phyloP scores from a whole-genome alignment of 1,284 basidiomycete species.

The Anthracocystis setariae region DNA sequence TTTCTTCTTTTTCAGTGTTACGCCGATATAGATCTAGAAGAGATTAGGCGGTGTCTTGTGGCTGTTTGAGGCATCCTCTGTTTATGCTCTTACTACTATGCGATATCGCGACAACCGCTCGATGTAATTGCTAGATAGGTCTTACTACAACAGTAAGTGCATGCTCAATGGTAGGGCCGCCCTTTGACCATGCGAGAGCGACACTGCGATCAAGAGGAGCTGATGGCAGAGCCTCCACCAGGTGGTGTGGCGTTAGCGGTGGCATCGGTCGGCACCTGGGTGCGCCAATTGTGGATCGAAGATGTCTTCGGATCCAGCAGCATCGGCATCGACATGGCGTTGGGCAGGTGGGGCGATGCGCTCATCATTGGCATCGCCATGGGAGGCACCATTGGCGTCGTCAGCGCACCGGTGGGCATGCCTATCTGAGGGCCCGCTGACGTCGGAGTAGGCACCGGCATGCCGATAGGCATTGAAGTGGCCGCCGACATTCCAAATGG shows the following conservation, averaged over 20 bases:
- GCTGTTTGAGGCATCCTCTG: too few species aligned
- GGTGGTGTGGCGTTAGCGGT: constrained; percentile 36
- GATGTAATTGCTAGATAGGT: constrained; percentile 3
- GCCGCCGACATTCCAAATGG: constrained; percentile 32
- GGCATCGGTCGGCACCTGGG: constrained; percentile 48
- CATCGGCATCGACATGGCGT: constrained; percentile 39
- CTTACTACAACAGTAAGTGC: not conserved
- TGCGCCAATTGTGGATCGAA: constrained; percentile 52
- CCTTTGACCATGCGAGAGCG: not conserved
- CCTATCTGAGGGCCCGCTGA: constrained; percentile 33
- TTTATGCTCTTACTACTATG: too few species aligned
- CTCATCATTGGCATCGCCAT: constrained; percentile 39
- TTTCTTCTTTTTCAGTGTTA: too few species aligned
- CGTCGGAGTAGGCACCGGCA: constrained; percentile 9
- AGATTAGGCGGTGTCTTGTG: too few species aligned
- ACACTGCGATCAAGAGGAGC: constrained; percentile 8
- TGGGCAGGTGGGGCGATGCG: constrained; percentile 16
- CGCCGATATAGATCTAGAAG: too few species aligned
- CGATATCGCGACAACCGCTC: not conserved
- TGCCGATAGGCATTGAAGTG: constrained; percentile 26
- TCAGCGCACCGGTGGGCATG: constrained; percentile 4
- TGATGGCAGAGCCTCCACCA: constrained; percentile 24
- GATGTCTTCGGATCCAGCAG: constrained; percentile 49
- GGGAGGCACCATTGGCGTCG: constrained; percentile 20
- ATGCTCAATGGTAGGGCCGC: too few species aligned